Evolutionary conservation across 2,329 filamentous ascomycete genomes (phyloP), one percentile per base, ranked within the genome.

Genomic region (Pestalotiopsis sp.): DNA sequence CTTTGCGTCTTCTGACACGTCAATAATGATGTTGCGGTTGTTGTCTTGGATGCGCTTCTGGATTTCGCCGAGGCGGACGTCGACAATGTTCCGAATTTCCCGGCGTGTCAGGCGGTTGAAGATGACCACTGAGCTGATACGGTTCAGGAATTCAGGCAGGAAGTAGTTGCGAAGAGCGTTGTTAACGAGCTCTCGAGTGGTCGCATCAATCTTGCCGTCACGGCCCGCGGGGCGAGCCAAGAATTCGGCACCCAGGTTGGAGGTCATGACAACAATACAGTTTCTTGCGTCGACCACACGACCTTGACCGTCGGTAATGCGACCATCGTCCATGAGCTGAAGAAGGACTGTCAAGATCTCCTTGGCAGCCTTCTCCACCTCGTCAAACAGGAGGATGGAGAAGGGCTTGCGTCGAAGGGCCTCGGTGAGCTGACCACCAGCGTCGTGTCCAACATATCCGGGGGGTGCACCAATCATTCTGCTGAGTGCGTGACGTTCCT

Each of bases 221-320:
- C 91, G 89, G 65, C 88, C 88, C 67, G 91, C 90, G 17, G 93
- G 92, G 25, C 94, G 92, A 52, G 93, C 85, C n/a, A 99, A 91
- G 80, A 91, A 97, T 80, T 98, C 96, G 39, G 96, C 96, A 73
- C 96, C 96, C 70, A 99, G 82, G 84, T 99, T 99, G 76, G 94
- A 98, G 0, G 96, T 99, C 94, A 99, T 97, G 82, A 99, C 96
- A 58, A 99, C 95, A 74, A 99, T 98, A 80, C 95, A 98, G 87
- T 99, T 99, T 83, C 92, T 94, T 70, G 95, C 96, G 76, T 99
- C 96, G 67, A 99, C 91, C 64, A 98, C 87, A 79, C 96, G 91
- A 78, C 96, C 96, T 88, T 98, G 97, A 62, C 96, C 96, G 78
- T 99, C 96, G 14, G 96, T 99, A 81, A 99, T 98, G 76, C 96